Base-by-base conservation (phyloP, 352 stramenopile genomes). In the Aphanomyces euteiches region DNA sequence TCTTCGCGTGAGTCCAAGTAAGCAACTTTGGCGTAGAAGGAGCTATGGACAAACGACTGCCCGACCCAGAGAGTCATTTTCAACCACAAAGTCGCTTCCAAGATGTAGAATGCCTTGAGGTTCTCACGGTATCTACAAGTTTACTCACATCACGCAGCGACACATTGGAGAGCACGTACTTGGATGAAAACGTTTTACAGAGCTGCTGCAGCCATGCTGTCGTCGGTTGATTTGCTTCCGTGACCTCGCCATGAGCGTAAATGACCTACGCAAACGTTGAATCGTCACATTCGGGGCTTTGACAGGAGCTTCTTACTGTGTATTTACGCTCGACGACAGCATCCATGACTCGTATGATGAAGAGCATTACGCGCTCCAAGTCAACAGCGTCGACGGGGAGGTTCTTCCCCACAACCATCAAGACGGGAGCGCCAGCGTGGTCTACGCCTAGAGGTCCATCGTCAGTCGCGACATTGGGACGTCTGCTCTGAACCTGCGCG, bases 21-120 rank as follows among this genome's bases (percentile, higher is more conserved):
- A 56, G 90, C 85, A 28, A 93, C 77, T 56, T 94, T 92, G 53
- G 78, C 76, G 75, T 90, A 92, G 57, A 95, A 92, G 15, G 75
- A 74, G 56, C 73, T 72, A 37, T 73, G 77, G 15, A 89, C 77
- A 45, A 90, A 89, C 21, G 86, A 80, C 53, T 87, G 88, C 47
- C 81, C 79, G 48, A 91, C 72, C 2, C 90, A 79, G 47, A 95
- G 48, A 19, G 90, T 74, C 57, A 93, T 69, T 69, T 92, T 92
- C 54, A 94, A 74, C 68, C 83, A 87, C 63, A 92, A 73, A 2
- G 77, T 89, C 15, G 88, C 82, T 67, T 90, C 77, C 12, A 93
- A 76, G 50, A 95, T 75, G 75, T 93, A 95, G 50, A 92, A 89
- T 63, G 84, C 87, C n/a, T 78, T 76, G 50, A 95, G 67, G 15